These are phyloP conservation scores for Russula vinacea DNA, from an alignment of 768 basidiomycete genomes.

Conservation along the genomic window DNA sequence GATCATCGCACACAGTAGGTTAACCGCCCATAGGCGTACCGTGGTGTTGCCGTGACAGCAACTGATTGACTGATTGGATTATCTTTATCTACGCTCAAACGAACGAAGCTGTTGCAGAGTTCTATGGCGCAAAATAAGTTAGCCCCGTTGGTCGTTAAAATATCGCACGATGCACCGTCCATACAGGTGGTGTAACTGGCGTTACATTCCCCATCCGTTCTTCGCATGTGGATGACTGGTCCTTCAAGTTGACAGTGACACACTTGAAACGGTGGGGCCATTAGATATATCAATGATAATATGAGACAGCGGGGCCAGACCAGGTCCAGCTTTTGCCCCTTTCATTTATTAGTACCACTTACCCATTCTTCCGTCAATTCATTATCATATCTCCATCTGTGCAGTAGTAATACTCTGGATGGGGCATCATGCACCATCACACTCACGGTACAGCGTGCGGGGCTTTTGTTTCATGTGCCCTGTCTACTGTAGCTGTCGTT, in stretches of 20 bases:
- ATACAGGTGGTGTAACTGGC: slow-evolving; percentile 6
- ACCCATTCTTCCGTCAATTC: neutral
- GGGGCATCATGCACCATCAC: neutral
- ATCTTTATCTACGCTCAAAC: slow-evolving; percentile 3
- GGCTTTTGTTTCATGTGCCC: neutral
- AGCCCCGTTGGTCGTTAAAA: slow-evolving; percentile 15
- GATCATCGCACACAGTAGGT: neutral
- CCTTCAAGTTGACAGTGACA: neutral
- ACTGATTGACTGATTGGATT: slow-evolving; percentile 15
- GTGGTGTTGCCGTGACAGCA: slow-evolving; percentile 23
- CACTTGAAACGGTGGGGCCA: neutral
- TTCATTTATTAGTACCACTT: neutral
- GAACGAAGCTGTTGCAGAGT: neutral
- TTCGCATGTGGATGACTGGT: neutral
- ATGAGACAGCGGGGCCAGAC: neutral
- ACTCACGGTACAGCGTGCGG: neutral
- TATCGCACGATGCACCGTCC: slow-evolving; percentile 16
- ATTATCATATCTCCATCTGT: slow-evolving; percentile 1
- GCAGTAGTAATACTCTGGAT: neutral
- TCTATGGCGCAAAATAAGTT: neutral
- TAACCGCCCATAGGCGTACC: neutral
- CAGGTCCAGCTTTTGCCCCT: neutral
- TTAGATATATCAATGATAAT: neutral
- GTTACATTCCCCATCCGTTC: slow-evolving; percentile 18
- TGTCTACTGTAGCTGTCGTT: neutral